A percentile compares a stretch with the other conserved stretches of the same genome.
phyloP scores from a whole-genome alignment of 169 alveolate species.

The Plasmodium falciparum region DNA sequence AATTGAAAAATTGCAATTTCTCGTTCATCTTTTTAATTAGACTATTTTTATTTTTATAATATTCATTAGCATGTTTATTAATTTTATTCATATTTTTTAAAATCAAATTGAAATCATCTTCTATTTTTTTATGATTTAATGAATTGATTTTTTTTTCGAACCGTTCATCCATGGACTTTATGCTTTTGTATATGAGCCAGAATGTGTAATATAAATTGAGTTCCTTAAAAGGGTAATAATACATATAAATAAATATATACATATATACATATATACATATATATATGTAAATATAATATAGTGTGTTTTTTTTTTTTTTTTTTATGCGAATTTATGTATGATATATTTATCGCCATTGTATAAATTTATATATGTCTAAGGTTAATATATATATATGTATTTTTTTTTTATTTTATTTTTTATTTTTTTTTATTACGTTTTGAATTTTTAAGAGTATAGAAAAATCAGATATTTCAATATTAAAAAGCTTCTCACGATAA shows the following conservation, averaged over 20 bases:
- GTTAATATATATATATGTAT: background rate
- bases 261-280: background rate
- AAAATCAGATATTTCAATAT: slow-evolving; percentile 70
- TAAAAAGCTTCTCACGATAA: slow-evolving; percentile 53
- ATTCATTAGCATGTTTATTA: slow-evolving; percentile 74
- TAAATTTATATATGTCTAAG: too few species aligned
- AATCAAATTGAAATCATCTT: slow-evolving; percentile 72
- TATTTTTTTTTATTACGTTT: slow-evolving; percentile 26
- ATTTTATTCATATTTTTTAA: slow-evolving; percentile 75
- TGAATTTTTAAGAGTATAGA: slow-evolving; percentile 57
- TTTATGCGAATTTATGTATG: background rate
- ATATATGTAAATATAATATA: background rate
- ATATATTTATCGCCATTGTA: background rate
- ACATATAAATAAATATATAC: background rate
- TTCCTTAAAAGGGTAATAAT: slow-evolving; percentile 26
- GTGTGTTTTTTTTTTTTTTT: background rate
- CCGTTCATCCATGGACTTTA: slow-evolving; percentile 67
- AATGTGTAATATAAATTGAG: slow-evolving; percentile 61
- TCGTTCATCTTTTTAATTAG: slow-evolving; percentile 73
- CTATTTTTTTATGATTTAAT: slow-evolving; percentile 68
- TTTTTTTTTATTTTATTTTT: too few species aligned
- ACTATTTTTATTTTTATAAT: slow-evolving; percentile 56
- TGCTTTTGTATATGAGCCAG: slow-evolving; percentile 68
- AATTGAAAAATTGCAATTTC: slow-evolving; percentile 41
- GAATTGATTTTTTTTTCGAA: slow-evolving; percentile 71